These are phyloP conservation scores for Drechslera avenae DNA, from an alignment of 2,329 filamentous ascomycete species.

Conservation along the genomic window DNA sequence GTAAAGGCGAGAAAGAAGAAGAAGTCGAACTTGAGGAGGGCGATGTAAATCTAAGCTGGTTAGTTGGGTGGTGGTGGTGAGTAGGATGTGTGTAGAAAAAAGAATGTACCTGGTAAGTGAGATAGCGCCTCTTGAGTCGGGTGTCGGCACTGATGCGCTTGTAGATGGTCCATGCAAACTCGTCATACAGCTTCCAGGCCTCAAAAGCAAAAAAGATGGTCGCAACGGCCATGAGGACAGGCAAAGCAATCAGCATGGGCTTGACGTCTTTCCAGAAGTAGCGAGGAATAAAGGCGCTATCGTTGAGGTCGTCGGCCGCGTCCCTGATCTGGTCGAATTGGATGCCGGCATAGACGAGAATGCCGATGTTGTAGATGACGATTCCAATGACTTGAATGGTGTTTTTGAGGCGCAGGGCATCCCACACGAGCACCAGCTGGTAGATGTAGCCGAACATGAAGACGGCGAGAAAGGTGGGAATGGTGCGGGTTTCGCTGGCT, in stretches of 20 bases:
- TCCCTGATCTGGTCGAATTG: conserved; percentile 88
- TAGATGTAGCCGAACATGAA: conserved; percentile 98
- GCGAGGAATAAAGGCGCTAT: conserved; percentile 52
- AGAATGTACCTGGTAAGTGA: conserved; percentile 87
- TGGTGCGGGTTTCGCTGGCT: conserved; percentile 62
- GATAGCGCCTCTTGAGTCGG: conserved; percentile 93
- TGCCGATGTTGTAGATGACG: conserved; percentile 87
- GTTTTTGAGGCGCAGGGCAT: conserved; percentile 92
- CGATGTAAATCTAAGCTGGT: conserved; percentile 82
- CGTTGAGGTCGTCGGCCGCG: conserved; percentile 65
- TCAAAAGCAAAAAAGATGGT: conserved; percentile 75
- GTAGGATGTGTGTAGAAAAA: not conserved
- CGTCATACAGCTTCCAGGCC: conserved; percentile 95
- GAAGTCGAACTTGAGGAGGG: conserved; percentile 97
- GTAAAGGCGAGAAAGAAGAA: conserved; percentile 99
- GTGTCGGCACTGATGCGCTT: conserved; percentile 98
- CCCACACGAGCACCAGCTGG: conserved; percentile 86
- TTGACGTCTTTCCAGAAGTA: conserved; percentile 72
- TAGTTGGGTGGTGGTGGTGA: conserved; percentile 8
- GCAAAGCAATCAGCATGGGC: conserved; percentile 83
- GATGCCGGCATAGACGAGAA: conserved; percentile 90
- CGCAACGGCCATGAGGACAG: conserved; percentile 77
- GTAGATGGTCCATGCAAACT: conserved; percentile 99
- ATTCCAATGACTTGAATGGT: conserved; percentile 98
- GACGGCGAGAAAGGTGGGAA: conserved; percentile 92